Conservation (phyloP, 768 basidiomycete genomes). For the Trichaptum fuscoviolaceum region DNA sequence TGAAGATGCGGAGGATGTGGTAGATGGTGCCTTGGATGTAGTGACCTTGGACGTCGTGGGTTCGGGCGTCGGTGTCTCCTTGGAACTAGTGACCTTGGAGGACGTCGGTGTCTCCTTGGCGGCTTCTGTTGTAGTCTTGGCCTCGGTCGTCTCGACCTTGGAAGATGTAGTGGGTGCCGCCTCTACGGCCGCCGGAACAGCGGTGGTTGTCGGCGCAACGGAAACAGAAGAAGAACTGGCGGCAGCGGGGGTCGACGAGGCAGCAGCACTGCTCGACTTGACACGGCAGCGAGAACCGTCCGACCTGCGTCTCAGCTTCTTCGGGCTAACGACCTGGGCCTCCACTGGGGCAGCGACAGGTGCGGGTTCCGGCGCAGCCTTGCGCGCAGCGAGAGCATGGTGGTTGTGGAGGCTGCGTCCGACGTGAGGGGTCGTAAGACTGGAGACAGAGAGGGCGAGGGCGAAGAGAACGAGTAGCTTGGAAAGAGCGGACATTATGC, state of each 20-base stretch:
- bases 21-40: constrained; percentile 12
- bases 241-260: constrained; percentile 17
- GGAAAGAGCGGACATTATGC: constrained; percentile 34
- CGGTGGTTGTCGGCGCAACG: constrained; percentile 7
- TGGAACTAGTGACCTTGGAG: constrained; percentile 9
- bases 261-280: constrained; percentile 6
- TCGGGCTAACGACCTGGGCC: not conserved
- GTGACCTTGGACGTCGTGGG: constrained; percentile 20
- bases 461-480: constrained; percentile 38
- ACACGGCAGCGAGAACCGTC: not conserved
- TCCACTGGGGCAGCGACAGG: constrained; percentile 12
- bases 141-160: too few relatives aligned
- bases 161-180: constrained; percentile 8
- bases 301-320: constrained; percentile 1
- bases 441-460: constrained; percentile 34
- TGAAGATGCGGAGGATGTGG: constrained; percentile 7
- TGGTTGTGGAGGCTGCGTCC: constrained; percentile 34
- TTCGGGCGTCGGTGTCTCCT: constrained; percentile 16
- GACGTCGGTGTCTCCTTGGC: constrained; percentile 1
- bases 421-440: constrained; percentile 35
- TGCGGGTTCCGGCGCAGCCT: constrained; percentile 26
- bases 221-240: constrained; percentile 15
- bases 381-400: constrained; percentile 39
- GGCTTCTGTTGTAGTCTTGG: too few relatives aligned
- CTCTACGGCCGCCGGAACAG: not conserved